These are phyloP conservation scores for Salix exigua DNA, from an alignment of 345 rosid genomes.

Conservation along the genomic window DNA sequence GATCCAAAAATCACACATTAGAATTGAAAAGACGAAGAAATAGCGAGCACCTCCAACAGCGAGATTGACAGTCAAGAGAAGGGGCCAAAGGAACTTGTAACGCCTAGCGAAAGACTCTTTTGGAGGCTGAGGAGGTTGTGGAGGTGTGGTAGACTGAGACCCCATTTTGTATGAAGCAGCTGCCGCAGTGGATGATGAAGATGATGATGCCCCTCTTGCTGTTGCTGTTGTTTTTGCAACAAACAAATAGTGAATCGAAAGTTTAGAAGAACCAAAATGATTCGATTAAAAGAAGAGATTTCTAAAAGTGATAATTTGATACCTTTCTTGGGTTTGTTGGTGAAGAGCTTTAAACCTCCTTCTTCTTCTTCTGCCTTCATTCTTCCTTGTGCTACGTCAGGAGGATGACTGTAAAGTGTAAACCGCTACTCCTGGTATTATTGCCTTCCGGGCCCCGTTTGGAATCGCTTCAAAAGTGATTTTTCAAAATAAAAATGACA, in stretches of 20 bases:
- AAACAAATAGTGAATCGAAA: slow-evolving; percentile 12
- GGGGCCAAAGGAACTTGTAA: slow-evolving; percentile 79
- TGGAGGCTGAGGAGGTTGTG: slow-evolving; percentile 52
- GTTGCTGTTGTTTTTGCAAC: slow-evolving; percentile 18
- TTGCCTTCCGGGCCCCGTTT: too few species aligned
- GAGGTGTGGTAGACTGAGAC: slow-evolving; percentile 43
- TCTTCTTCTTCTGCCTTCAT: too few species aligned
- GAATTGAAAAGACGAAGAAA: not conserved
- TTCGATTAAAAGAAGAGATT: not conserved
- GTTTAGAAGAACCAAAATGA: not conserved
- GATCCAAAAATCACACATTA: not conserved
- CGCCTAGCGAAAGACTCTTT: slow-evolving; percentile 78
- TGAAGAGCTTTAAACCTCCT: slow-evolving; percentile 12
- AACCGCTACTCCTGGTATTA: too few species aligned
- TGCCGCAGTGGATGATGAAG: slow-evolving; percentile 18
- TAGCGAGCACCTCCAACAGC: slow-evolving; percentile 63
- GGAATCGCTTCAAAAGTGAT: too few species aligned
- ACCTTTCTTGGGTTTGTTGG: slow-evolving; percentile 21
- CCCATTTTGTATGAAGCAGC: slow-evolving; percentile 65
- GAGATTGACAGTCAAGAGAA: slow-evolving; percentile 69
- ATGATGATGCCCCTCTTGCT: slow-evolving; percentile 4
- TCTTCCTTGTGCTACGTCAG: too few species aligned
- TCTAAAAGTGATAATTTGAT: not conserved
- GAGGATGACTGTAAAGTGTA: too few species aligned
- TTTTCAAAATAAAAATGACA: too few species aligned